Conservation (phyloP, 495 filamentous ascomycete species). For the Neurospora cerealis region DNA sequence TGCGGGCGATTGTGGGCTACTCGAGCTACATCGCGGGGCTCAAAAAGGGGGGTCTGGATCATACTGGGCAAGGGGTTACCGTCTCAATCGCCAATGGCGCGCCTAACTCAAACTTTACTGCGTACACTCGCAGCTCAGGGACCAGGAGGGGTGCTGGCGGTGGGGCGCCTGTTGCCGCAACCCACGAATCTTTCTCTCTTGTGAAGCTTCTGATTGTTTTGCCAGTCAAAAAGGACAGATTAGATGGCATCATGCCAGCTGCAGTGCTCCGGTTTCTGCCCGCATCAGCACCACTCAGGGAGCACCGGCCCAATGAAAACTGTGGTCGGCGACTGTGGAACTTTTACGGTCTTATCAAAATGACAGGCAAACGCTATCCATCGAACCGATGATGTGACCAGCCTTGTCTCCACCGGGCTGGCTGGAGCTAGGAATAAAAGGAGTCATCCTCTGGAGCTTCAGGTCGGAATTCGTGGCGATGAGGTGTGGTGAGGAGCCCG, state of each 20-base stretch:
- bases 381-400: slow-evolving; percentile 14
- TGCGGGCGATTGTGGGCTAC: neutral
- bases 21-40: neutral
- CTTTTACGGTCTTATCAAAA: neutral
- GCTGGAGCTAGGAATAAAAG: neutral
- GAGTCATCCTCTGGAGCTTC: neutral
- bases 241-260: neutral
- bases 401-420: slow-evolving; percentile 4
- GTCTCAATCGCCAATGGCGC: neutral
- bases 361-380: slow-evolving; percentile 5
- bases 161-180: neutral
- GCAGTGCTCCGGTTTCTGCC: neutral
- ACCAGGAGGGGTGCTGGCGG: neutral
- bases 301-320: neutral
- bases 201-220: neutral
- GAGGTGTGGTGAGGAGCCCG: neutral
- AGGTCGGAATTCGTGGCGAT: neutral
- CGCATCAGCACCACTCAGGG: neutral
- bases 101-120: neutral
- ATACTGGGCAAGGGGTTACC: neutral
- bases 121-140: neutral
- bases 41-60: neutral
- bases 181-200: neutral
- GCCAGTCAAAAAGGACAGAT: neutral
- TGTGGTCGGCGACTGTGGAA: neutral